Base-by-base conservation (phyloP, 768 basidiomycete genomes). In the Lyophyllum semitale region DNA sequence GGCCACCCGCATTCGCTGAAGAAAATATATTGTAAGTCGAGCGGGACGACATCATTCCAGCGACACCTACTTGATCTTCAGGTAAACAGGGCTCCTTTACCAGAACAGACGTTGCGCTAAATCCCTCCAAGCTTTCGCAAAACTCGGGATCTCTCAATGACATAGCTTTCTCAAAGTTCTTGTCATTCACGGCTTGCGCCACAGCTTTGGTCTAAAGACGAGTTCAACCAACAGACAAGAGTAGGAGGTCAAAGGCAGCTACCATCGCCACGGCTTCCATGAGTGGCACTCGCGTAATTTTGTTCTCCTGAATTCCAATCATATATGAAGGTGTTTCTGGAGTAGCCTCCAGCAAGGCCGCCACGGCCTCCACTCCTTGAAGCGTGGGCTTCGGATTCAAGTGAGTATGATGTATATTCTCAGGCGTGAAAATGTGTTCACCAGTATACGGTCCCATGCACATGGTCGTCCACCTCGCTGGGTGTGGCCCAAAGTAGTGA, bases 251-350 rank as follows among this genome's bases (percentile, higher is more conserved):
- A 22, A 43, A 47, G 12, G 17, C 25, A 44, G 65, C 32, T 63
- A 92, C 94, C 87, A 88, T 87, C 41, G 84, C 83, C 15, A 99
- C 97, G 49, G 97, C 96, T 56, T 98, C 91, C 79, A 97, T 82
- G 41, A 99, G 75, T 13, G 94, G 93, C 8, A 95, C 88, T 25
- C 93, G 84, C 8, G 82, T 94, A 61, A 99, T 92, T 75, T 96
- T 96, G 77, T 97, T 98, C 74, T 98, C 95, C 59, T 84, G 83
- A 35, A 97, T 80, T 22, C 97, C 95, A 65, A 99, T 98, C 89
- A 99, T 96, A 68, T 95, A 98, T 0, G 94, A 96, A 4, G 96
- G 96, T 0, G 91, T 93, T 18, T 89, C 84, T 4, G 95, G 93
- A 0, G 84, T 90, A 0, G 96, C 84, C 62, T 89, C 85, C 6